Percentiles rank a stretch among this genome's conserved stretches.
Evolutionary conservation across 768 basidiomycete genomes (phyloP).

Genomic region (Trametes punicea): DNA sequence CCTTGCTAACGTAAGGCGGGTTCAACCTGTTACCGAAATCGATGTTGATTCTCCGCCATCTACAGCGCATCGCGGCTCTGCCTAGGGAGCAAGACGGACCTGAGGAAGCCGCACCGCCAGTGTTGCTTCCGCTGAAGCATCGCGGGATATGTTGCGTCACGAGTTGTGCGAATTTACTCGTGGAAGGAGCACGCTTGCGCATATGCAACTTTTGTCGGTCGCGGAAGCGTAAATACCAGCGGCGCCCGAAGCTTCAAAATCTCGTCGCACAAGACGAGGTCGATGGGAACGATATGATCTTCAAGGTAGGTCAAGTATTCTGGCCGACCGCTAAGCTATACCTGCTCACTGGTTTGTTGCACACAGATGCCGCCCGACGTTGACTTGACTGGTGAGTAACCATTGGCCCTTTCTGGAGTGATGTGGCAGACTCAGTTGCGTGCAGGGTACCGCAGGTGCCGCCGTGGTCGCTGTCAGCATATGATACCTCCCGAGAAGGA

Average conservation of each 20-base stretch:
- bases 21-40: background rate
- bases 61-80: background rate
- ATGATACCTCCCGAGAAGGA: constrained; percentile 17
- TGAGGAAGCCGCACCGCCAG: background rate
- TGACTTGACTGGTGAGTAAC: constrained; percentile 1
- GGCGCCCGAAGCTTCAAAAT: background rate
- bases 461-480: constrained; percentile 12
- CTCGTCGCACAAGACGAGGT: background rate
- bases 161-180: constrained; percentile 23
- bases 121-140: background rate
- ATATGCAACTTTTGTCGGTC: constrained; percentile 20
- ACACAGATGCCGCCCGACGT: background rate
- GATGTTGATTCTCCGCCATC: too few relatives aligned
- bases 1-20: background rate
- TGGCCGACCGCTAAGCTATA: background rate
- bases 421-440: background rate
- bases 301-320: background rate
- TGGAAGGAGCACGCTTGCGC: constrained; percentile 14
- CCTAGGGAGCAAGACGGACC: background rate
- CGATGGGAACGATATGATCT: background rate
- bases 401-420: background rate
- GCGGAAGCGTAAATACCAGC: constrained; percentile 1
- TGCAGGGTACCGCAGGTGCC: constrained; percentile 19
- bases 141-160: constrained; percentile 16
- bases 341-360: background rate